These are phyloP conservation scores for Taphrina sp. DNA, from an alignment of 1,139 yeast species.

Conservation along the genomic window DNA sequence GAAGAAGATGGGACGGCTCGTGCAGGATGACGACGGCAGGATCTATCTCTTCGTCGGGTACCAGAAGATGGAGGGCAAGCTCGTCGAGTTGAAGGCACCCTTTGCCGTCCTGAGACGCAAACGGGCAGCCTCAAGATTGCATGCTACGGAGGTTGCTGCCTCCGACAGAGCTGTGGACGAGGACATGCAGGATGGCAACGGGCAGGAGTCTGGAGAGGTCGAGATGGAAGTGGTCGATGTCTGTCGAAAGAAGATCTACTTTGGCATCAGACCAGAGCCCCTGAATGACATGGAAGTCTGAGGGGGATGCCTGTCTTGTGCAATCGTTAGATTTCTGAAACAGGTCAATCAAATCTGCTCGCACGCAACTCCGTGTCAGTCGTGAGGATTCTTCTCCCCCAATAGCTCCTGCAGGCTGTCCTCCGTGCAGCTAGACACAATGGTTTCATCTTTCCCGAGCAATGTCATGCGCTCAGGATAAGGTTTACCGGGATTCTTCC, in stretches of 20 bases:
- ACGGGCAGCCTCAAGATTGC: not conserved
- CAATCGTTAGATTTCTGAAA: too few species aligned
- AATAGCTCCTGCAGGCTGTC: too few species aligned
- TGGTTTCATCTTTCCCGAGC: too few species aligned
- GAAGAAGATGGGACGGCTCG: conserved; percentile 9
- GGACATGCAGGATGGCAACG: not conserved
- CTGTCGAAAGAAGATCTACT: conserved; percentile 30
- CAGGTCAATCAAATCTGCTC: too few species aligned
- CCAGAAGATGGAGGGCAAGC: conserved; percentile 33
- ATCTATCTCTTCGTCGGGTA: conserved; percentile 33
- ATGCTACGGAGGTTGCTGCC: not conserved
- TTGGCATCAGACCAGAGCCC: conserved; percentile 33
- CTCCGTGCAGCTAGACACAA: too few species aligned
- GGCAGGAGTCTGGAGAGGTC: not conserved
- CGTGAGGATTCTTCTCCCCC: too few species aligned
- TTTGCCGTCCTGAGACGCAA: conserved; percentile 31
- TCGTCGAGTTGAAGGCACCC: conserved; percentile 29
- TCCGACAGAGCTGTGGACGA: not conserved
- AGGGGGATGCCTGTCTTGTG: not conserved
- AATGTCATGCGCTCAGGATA: too few species aligned
- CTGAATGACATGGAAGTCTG: conserved; percentile 12
- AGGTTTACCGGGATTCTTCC: too few species aligned
- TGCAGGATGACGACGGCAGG: conserved; percentile 24
- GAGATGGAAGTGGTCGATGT: conserved; percentile 32
- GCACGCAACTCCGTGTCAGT: too few species aligned